Base-by-base conservation (phyloP, 257 asterid genomes). In the Catharanthus roseus region DNA sequence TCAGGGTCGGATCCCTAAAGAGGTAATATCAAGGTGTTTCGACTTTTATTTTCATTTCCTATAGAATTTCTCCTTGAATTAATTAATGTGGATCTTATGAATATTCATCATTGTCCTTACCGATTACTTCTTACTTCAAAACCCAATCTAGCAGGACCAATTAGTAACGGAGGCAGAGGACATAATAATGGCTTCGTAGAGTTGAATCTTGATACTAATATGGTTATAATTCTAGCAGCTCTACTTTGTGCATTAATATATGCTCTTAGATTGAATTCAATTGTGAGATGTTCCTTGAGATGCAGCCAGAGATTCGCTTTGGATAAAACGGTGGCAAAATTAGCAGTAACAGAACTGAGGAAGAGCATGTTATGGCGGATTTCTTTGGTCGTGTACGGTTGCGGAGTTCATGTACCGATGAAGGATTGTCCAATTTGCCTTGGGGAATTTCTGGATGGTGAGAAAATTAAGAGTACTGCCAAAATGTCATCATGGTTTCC, bases 381-480 rank as follows among this genome's bases (percentile, higher is more conserved):
- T 47, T 93, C 97, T 13, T 87, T 90, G 74, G 81, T 78, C 2
- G 91, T 84, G 38, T 86, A 84, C 38, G 86, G 84, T 19, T 34
- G 42, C 5, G 90, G 83, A 50, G 65, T 36, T 33, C 77, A 73
- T 38, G 67, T 74, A 69, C 76, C 85, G 53, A 84, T 71, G 4
- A 86, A 90, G 0, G 97, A 90, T 21, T 90, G 96, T 45, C 85
- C 96, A 6, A 88, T 90, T 49, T 90, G 96, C 69, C 88, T 90
- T 0, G 87, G 85, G 2, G 96, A 87, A 80, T 90, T 87, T 72
- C 65, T 66, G 73, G 95, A 87, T 68, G 96, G 96, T 6, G 96
- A 90, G 73, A 87, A 87, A 68, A 79, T 87, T 87, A 0, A 85
- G 96, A 76, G 89, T 90, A 5, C 69, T 90, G 72, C 96, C 95